Percentiles rank a stretch among this genome's conserved stretches.
These are phyloP conservation scores for Syncephalastrum monosporum DNA, from an alignment of 371 early-diverging fungal genomes.

Conservation along the genomic window DNA sequence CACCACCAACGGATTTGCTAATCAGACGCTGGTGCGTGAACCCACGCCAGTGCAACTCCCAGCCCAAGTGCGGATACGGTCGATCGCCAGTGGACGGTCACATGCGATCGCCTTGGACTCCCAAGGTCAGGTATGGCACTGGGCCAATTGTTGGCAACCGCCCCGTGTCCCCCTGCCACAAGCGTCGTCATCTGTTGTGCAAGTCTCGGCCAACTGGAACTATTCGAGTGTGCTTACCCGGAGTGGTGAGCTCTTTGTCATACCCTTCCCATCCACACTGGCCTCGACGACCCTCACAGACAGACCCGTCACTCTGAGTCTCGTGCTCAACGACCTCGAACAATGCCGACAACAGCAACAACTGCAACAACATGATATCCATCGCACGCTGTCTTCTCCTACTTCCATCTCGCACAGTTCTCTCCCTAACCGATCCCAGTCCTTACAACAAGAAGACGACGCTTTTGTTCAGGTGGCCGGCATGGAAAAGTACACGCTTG, in stretches of 20 bases:
- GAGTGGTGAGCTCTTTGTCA: constrained; percentile 21
- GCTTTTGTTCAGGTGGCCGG: constrained; percentile 14
- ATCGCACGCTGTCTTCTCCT: too few species aligned
- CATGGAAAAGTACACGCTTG: constrained; percentile 9
- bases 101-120: constrained; percentile 37
- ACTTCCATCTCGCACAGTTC: too few species aligned
- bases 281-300: too few species aligned
- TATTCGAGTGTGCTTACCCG: constrained; percentile 29
- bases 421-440: too few species aligned
- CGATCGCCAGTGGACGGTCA: constrained; percentile 24
- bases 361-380: too few species aligned
- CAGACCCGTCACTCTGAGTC: too few species aligned
- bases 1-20: neutral
- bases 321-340: neutral
- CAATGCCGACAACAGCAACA: too few species aligned
- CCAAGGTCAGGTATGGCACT: constrained; percentile 33
- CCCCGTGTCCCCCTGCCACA: constrained; percentile 15
- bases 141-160: constrained; percentile 26
- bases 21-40: constrained; percentile 4
- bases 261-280: constrained; percentile 22
- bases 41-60: constrained; percentile 14
- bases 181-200: constrained; percentile 12
- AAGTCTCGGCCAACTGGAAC: constrained; percentile 35
- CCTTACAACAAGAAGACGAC: neutral
- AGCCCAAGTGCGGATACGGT: constrained; percentile 6